Base-by-base conservation (phyloP, 305 asterid genomes). In the Rubia occidens region DNA sequence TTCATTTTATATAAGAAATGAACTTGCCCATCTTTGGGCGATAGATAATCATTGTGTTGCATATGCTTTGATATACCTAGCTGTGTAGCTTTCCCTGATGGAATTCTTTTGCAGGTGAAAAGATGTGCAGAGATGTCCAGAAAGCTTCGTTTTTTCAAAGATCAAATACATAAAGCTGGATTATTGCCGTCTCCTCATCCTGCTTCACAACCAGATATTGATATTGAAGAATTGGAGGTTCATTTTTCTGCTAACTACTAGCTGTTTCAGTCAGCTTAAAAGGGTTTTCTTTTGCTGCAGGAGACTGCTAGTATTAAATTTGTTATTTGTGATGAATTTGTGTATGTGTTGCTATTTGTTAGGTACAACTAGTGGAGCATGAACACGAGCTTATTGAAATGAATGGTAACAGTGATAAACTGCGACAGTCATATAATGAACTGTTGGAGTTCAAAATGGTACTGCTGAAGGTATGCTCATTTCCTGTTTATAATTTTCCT, bases 371-470 rank as follows among this genome's bases (percentile, higher is more conserved):
- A 43, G 89, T 78, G 32, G 99, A 91, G 77, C 98, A 91, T 86
- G 99, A 95, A 75, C 96, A 88, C 21, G 99, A 86, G 88, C 85
- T 89, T 67, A 87, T 84, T 82, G 99, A 95, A 83, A 91, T 91
- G 97, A 89, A 89, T 78, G 78, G 89, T 79, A 95, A 91, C 69
- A 84, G 89, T 42, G 99, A 95, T 78, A 88, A 91, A 79, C 82
- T 95, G 82, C 92, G 80, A 83, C 92, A 83, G 75, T 78, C 98
- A 58, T 89, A 89, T 75, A 95, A 95, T 74, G 99, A 95, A 80
- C 78, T 95, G 84, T 90, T 95, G 74, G 99, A 91, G 89, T 95
- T 89, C 85, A 95, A 87, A 88, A 87, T 95, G 90, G 98, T 91
- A 64, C 69, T 91, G 85, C 97, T 86, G 81, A 87, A 91, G 99